Conservation (phyloP, 2,329 filamentous ascomycete genomes). For the Beauveria sp. region DNA sequence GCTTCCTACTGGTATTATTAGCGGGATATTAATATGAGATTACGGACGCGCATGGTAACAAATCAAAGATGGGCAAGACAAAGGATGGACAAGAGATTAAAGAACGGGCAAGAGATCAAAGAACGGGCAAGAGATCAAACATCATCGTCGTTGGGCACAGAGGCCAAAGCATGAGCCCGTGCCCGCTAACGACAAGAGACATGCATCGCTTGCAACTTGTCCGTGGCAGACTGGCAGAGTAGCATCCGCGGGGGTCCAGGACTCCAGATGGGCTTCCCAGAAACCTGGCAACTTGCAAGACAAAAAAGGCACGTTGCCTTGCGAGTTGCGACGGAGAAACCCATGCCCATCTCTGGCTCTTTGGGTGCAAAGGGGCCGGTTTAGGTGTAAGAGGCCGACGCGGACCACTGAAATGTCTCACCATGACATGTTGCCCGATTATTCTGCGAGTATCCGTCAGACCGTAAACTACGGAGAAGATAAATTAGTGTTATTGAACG, state of each 20-base stretch:
- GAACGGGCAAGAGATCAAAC: neutral
- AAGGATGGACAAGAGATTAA: neutral
- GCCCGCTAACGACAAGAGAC: neutral
- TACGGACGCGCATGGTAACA: neutral
- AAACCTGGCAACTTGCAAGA: neutral
- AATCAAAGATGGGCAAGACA: neutral
- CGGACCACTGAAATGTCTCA: constrained; percentile 8
- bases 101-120: neutral
- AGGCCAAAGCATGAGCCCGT: neutral
- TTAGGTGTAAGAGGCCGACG: constrained; percentile 3
- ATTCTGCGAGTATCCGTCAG: neutral
- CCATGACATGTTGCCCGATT: neutral
- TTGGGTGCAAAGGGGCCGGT: neutral
- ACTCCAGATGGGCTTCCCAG: neutral
- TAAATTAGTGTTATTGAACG: neutral
- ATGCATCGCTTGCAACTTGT: neutral
- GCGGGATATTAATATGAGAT: neutral
- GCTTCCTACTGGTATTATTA: neutral
- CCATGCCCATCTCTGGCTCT: neutral
- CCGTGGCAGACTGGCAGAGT: neutral
- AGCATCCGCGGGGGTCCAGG: neutral
- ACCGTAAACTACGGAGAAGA: too few relatives aligned
- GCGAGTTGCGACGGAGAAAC: neutral
- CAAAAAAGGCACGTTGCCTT: neutral
- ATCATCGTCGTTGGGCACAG: too few relatives aligned